Evolutionary conservation across 108 stramenopile genomes (phyloP).

Genomic region (Aurantiochytrium sp.): DNA sequence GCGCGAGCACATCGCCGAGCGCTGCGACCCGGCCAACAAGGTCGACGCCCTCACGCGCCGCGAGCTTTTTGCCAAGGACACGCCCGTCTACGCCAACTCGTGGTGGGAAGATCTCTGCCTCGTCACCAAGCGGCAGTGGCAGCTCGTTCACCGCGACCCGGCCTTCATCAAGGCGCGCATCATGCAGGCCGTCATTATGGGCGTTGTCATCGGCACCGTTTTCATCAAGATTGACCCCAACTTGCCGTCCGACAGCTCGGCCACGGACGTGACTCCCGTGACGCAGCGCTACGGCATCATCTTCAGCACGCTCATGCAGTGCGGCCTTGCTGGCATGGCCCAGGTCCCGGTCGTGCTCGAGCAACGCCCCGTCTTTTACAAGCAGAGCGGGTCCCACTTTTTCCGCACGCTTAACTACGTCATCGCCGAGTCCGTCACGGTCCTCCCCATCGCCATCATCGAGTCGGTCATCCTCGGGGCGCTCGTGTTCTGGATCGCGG

Average conservation of each 20-base stretch:
- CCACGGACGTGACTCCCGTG: not conserved
- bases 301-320: not conserved
- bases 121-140: not conserved
- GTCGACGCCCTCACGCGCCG: not conserved
- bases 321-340: not conserved
- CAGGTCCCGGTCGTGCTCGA: not conserved
- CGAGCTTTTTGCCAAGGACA: constrained; percentile 34
- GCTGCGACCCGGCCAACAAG: not conserved
- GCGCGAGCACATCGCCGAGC: not conserved
- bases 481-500: constrained; percentile 57
- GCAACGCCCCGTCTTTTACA: constrained; percentile 32
- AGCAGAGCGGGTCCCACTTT: constrained; percentile 60
- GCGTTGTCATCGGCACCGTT: constrained; percentile 15
- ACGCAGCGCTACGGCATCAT: not conserved
- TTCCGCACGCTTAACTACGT: constrained; percentile 44
- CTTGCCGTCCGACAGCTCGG: not conserved
- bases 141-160: constrained; percentile 12
- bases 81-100: constrained; percentile 42
- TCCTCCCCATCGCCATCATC: constrained; percentile 29
- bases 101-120: not conserved
- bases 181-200: not conserved
- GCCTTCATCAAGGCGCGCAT: not conserved
- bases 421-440: not conserved
- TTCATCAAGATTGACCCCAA: not conserved
- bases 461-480: constrained; percentile 60